These are phyloP conservation scores for Curvularia sp. DNA, from an alignment of 2,329 filamentous ascomycete genomes.

Conservation along the genomic window DNA sequence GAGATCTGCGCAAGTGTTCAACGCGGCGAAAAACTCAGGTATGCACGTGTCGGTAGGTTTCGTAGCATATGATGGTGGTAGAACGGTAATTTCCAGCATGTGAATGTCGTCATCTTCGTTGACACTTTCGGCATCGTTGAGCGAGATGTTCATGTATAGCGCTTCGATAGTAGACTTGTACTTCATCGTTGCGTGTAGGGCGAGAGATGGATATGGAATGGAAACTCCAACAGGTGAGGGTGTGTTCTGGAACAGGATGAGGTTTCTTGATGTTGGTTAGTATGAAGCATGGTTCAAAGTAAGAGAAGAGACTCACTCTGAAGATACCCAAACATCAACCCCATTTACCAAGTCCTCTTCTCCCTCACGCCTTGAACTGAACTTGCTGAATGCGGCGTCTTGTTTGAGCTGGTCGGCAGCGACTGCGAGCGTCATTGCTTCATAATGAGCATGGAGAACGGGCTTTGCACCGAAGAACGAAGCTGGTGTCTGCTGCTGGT, in stretches of 20 bases:
- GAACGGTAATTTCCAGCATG: slow-evolving; percentile 71
- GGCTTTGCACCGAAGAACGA: slow-evolving; percentile 76
- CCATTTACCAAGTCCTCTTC: slow-evolving; percentile 43
- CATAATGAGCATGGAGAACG: slow-evolving; percentile 70
- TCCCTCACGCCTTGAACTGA: slow-evolving; percentile 47
- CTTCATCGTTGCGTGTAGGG: slow-evolving; percentile 76
- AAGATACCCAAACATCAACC: slow-evolving; percentile 58
- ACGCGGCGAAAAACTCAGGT: slow-evolving; percentile 69
- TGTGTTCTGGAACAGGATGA: slow-evolving; percentile 68
- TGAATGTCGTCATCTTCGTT: slow-evolving; percentile 69
- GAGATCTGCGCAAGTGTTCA: slow-evolving; percentile 76
- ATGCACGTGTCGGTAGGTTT: slow-evolving; percentile 43
- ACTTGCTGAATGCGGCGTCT: slow-evolving; percentile 54
- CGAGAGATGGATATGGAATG: slow-evolving; percentile 77
- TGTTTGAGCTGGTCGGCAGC: slow-evolving; percentile 61
- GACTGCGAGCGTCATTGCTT: slow-evolving; percentile 65
- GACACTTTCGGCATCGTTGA: slow-evolving; percentile 60
- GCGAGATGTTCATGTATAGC: slow-evolving; percentile 48
- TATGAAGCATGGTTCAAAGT: neutral
- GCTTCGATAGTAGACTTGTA: slow-evolving; percentile 49
- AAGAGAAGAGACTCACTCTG: slow-evolving; percentile 45
- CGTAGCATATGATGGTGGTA: slow-evolving; percentile 55
- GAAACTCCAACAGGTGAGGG: slow-evolving; percentile 66
- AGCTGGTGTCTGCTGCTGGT: slow-evolving; percentile 74
- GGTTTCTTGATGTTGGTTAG: slow-evolving; percentile 49